phyloP scores from a whole-genome alignment of 768 basidiomycete species.

The Phallus indusiatus region DNA sequence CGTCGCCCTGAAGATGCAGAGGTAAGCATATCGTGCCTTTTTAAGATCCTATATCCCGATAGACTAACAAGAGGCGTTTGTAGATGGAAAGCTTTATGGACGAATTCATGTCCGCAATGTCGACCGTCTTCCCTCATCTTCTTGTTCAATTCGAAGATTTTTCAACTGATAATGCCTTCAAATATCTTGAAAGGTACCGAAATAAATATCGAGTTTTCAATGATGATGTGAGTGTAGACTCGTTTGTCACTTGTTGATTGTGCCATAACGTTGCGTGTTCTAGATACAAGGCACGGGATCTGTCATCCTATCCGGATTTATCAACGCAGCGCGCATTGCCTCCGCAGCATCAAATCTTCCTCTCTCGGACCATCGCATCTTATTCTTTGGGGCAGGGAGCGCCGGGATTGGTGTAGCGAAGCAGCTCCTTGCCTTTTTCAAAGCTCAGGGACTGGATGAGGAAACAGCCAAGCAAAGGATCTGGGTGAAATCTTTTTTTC shows the following conservation, averaged over 20 bases:
- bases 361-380: constrained; percentile 30
- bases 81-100: constrained; percentile 28
- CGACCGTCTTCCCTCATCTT: constrained; percentile 25
- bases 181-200: constrained; percentile 28
- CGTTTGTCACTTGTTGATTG: not conserved
- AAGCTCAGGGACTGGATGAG: constrained; percentile 26
- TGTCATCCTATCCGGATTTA: constrained; percentile 34
- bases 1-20: constrained; percentile 18
- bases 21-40: constrained; percentile 2
- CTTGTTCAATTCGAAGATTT: constrained; percentile 25
- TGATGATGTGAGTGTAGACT: constrained; percentile 20
- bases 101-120: constrained; percentile 30
- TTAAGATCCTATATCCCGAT: not conserved
- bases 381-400: constrained; percentile 36
- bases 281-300: constrained; percentile 31
- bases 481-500: constrained; percentile 24
- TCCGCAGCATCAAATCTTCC: constrained; percentile 20
- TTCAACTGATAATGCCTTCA: constrained; percentile 30
- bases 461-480: constrained; percentile 30
- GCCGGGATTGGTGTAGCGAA: constrained; percentile 38
- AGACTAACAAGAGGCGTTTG: not conserved
- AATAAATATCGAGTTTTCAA: constrained; percentile 24
- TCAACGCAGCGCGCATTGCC: constrained; percentile 28
- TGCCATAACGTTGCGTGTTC: not conserved
- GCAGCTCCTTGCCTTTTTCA: constrained; percentile 31